A percentile compares a stretch with the other conserved stretches of the same genome.
Evolutionary conservation across 345 rosid genomes (phyloP).

Genomic region (Carallia pectinifolia): DNA sequence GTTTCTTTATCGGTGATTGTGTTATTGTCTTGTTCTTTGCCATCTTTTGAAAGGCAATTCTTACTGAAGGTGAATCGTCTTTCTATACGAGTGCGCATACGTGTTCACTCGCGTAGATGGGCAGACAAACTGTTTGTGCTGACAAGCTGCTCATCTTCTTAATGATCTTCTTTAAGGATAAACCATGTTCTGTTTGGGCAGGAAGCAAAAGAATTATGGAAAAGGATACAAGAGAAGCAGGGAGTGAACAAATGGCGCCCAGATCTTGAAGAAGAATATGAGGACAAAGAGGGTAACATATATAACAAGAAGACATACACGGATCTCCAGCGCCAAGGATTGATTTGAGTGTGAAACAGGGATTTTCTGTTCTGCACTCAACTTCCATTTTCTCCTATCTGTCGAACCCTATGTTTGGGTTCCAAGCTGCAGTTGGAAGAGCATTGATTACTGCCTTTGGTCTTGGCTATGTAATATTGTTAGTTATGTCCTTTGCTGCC

Average conservation of each 20-base stretch:
- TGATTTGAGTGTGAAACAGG: constrained; percentile 38
- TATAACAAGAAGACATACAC: constrained; percentile 96
- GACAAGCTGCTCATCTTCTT: background rate
- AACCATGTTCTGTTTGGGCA: constrained; percentile 18
- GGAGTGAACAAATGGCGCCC: constrained; percentile 98
- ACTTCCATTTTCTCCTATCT: too few relatives aligned
- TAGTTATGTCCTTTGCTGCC: too few relatives aligned
- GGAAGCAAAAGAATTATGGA: constrained; percentile 98
- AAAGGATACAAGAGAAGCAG: constrained; percentile 76
- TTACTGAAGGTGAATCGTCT: background rate
- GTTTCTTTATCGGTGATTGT: background rate
- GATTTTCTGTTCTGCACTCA: too few relatives aligned
- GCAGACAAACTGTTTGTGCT: background rate
- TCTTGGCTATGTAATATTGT: too few relatives aligned
- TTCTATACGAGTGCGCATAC: background rate
- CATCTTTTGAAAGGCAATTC: background rate
- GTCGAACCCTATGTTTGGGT: too few relatives aligned
- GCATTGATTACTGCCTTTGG: too few relatives aligned
- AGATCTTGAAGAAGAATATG: constrained; percentile 99
- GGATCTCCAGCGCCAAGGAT: constrained; percentile 97
- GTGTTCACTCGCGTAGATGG: background rate
- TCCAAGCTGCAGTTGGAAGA: too few relatives aligned
- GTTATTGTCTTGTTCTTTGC: background rate
- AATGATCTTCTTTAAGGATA: background rate
- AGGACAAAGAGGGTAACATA: constrained; percentile 95